Base-by-base conservation (phyloP, 345 rosid species). In the Carallia pectinifolia region DNA sequence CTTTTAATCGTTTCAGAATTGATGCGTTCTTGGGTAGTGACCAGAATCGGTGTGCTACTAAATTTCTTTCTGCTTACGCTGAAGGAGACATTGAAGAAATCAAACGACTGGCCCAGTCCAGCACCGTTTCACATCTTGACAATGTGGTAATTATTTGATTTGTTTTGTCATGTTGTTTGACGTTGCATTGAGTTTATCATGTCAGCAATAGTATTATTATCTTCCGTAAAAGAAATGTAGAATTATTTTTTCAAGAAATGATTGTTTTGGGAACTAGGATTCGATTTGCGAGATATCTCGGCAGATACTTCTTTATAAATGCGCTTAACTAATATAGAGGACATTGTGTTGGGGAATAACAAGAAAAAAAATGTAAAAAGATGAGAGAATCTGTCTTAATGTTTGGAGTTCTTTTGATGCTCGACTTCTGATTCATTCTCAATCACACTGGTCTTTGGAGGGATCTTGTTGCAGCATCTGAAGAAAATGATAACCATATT, bases 81-180 rank as follows among this genome's bases (percentile, higher is more conserved):
- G 97, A 94, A 77, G 97, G 96, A 68, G 97, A 90, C 62, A 50
- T 86, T 39, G 99, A 94, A 86, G 99, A 94, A 84, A 90, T 94
- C 72, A 90, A 91, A 82, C 88, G 81, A 18, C 75, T 94, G 61
- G 84, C 91, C 53, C 80, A 91, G 63, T 86, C 97, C 50, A 89
- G 92, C 83, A 77, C 96, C 33, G 76, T 95, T 65, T 80, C 86
- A 7, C 76, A 92, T 79, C 95, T 95, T 68, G 99, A 95, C 69
- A 71, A 90, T 73, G 72, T 40, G 89, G 97, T 92, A 86, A 85
- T 54, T 58, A 37, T 71, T 71, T 69, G 29, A 47, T 55, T 33
- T 56, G 7, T 29, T 30, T 15, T 30, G 27, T 10, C 33, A 29
- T 23, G 13, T 50, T 27, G 19, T 18, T 62, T 71, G 31, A 66